Conservation (phyloP, 768 basidiomycete species). For the Coprinellus micaceus region DNA sequence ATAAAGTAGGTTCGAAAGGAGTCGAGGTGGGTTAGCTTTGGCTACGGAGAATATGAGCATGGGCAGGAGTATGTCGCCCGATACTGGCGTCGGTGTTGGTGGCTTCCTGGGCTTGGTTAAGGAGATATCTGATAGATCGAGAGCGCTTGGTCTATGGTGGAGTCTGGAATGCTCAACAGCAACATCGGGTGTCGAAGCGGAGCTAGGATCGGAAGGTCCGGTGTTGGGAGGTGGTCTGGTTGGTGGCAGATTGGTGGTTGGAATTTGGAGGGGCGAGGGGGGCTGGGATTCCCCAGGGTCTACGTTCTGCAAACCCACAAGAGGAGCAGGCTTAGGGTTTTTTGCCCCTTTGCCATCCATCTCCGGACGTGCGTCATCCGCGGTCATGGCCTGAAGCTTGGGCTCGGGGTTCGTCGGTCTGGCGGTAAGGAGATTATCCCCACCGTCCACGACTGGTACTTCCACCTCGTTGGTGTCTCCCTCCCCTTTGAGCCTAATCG, state of each 20-base stretch:
- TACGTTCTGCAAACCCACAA: too few species aligned
- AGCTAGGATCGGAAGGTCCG: neutral
- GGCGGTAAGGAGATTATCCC: neutral
- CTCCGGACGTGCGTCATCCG: too few species aligned
- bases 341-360: too few species aligned
- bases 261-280: slow-evolving; percentile 6
- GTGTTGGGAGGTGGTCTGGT: neutral
- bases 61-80: slow-evolving; percentile 88
- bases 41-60: slow-evolving; percentile 93
- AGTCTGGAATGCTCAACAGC: neutral
- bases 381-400: too few species aligned
- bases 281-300: too few species aligned
- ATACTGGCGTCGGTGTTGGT: slow-evolving; percentile 50
- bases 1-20: slow-evolving; percentile 69
- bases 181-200: neutral
- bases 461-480: slow-evolving; percentile 20
- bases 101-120: neutral
- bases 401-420: too few species aligned
- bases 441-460: slow-evolving; percentile 9
- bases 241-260: neutral
- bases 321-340: too few species aligned
- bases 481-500: slow-evolving; percentile 69
- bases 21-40: slow-evolving; percentile 81
- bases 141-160: too few species aligned
- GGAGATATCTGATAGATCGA: too few species aligned